Conservation (phyloP, 2,329 filamentous ascomycete species). For the Fusarium sp. region DNA sequence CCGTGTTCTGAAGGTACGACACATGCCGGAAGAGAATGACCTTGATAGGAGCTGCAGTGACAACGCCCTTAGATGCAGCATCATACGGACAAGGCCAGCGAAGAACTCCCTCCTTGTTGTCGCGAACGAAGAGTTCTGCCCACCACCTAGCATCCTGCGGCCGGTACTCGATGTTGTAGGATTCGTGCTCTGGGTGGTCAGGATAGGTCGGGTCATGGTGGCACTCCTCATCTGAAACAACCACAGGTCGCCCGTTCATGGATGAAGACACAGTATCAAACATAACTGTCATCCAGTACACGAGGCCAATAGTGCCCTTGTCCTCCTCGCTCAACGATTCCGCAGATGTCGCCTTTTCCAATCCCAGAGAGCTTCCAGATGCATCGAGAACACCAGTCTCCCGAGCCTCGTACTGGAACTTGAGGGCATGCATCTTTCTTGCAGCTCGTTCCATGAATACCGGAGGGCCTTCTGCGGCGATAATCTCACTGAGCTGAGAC, state of each 20-base stretch:
- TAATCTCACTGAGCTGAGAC: slow-evolving; percentile 48
- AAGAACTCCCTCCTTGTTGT: slow-evolving; percentile 40
- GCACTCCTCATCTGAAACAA: slow-evolving; percentile 55
- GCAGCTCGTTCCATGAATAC: slow-evolving; percentile 51
- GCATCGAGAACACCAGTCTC: slow-evolving; percentile 42
- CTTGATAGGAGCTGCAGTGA: slow-evolving; percentile 67
- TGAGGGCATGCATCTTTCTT: slow-evolving; percentile 54
- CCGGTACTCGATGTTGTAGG: slow-evolving; percentile 34
- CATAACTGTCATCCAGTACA: slow-evolving; percentile 71
- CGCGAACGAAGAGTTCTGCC: slow-evolving; percentile 50
- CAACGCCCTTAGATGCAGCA: slow-evolving; percentile 60
- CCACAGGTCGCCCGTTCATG: slow-evolving; percentile 56
- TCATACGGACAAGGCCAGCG: slow-evolving; percentile 67
- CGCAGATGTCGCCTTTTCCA: slow-evolving; percentile 37
- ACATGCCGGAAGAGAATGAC: slow-evolving; percentile 68
- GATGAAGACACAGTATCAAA: slow-evolving; percentile 68
- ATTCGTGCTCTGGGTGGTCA: slow-evolving; percentile 33
- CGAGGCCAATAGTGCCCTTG: slow-evolving; percentile 61
- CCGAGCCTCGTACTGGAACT: slow-evolving; percentile 48
- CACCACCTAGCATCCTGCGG: slow-evolving; percentile 47
- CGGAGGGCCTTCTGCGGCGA: slow-evolving; percentile 44
- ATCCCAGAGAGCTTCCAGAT: slow-evolving; percentile 40
- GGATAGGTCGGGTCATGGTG: slow-evolving; percentile 49
- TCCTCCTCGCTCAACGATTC: slow-evolving; percentile 47
- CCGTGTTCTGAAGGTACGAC: slow-evolving; percentile 64